phyloP scores from a whole-genome alignment of 345 rosid species.

The Syzygium jambos region DNA sequence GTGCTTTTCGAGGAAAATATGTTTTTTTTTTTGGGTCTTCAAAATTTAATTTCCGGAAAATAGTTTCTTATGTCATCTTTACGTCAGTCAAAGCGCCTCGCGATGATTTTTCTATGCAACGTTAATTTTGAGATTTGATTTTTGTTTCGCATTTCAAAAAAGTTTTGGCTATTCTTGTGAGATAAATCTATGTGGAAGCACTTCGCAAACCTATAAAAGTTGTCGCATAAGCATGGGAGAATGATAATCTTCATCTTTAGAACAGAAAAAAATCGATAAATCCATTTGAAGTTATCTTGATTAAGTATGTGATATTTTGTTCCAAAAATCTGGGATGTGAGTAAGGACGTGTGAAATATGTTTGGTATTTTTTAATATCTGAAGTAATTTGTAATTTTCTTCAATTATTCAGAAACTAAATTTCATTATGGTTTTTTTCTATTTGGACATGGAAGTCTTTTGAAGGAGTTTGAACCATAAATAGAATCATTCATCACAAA shows the following conservation, averaged over 20 bases:
- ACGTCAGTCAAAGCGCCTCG: background rate
- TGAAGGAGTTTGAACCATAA: too few relatives aligned
- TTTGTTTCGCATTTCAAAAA: background rate
- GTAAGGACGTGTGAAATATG: background rate
- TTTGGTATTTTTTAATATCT: background rate
- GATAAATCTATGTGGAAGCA: background rate
- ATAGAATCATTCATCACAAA: too few relatives aligned
- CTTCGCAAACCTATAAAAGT: background rate
- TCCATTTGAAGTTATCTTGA: background rate
- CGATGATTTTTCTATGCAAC: background rate
- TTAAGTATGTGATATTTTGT: background rate
- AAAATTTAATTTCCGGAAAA: background rate
- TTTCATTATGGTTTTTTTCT: too few relatives aligned
- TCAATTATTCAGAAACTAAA: background rate
- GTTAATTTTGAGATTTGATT: background rate
- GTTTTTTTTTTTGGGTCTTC: background rate
- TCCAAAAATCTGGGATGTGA: background rate
- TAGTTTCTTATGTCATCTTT: background rate
- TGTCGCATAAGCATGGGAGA: background rate
- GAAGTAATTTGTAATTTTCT: background rate
- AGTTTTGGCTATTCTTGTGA: background rate
- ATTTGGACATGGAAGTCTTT: too few relatives aligned
- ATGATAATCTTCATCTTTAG: background rate
- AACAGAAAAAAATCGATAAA: background rate
- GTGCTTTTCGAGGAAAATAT: background rate